A percentile compares a stretch with the other conserved stretches of the same genome.
phyloP scores from a whole-genome alignment of 768 basidiomycete species.

The Suillus ampliporus region DNA sequence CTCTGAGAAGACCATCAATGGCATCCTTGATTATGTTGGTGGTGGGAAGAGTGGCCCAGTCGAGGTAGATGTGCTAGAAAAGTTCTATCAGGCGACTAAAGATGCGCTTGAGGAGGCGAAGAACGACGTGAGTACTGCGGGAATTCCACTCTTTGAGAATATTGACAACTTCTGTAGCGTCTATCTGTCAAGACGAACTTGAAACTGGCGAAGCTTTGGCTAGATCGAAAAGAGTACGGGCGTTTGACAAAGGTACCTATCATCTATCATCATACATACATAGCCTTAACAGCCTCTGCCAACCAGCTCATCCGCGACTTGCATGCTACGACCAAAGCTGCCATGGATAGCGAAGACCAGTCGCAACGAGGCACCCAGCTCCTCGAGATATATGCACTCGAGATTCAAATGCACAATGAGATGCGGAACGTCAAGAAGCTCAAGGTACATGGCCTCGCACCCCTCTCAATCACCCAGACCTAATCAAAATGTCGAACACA shows the following conservation, averaged over 20 bases:
- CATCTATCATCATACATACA: slow-evolving; percentile 2
- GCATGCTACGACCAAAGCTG: slow-evolving; percentile 64
- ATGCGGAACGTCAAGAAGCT: slow-evolving; percentile 95
- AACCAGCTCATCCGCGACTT: slow-evolving; percentile 78
- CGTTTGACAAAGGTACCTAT: slow-evolving; percentile 76
- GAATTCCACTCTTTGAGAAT: neutral
- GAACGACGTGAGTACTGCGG: slow-evolving; percentile 75
- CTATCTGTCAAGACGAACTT: slow-evolving; percentile 95
- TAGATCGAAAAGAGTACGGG: slow-evolving; percentile 90
- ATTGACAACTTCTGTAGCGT: slow-evolving; percentile 54
- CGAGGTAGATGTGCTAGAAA: slow-evolving; percentile 87
- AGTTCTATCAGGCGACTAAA: slow-evolving; percentile 94
- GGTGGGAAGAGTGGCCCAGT: slow-evolving; percentile 81
- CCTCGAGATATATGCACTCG: slow-evolving; percentile 95
- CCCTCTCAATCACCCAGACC: neutral
- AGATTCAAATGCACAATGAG: slow-evolving; percentile 99
- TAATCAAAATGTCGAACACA: slow-evolving; percentile 34
- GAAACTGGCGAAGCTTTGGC: slow-evolving; percentile 96
- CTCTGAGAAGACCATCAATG: slow-evolving; percentile 98
- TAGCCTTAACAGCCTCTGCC: neutral
- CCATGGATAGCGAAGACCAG: slow-evolving; percentile 74
- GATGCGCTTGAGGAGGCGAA: slow-evolving; percentile 90
- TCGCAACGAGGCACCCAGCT: slow-evolving; percentile 95
- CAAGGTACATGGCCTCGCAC: slow-evolving; percentile 59
- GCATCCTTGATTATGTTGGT: slow-evolving; percentile 96